Evolutionary conservation across 768 basidiomycete species (phyloP).

Genomic region (Pholiota microspora): DNA sequence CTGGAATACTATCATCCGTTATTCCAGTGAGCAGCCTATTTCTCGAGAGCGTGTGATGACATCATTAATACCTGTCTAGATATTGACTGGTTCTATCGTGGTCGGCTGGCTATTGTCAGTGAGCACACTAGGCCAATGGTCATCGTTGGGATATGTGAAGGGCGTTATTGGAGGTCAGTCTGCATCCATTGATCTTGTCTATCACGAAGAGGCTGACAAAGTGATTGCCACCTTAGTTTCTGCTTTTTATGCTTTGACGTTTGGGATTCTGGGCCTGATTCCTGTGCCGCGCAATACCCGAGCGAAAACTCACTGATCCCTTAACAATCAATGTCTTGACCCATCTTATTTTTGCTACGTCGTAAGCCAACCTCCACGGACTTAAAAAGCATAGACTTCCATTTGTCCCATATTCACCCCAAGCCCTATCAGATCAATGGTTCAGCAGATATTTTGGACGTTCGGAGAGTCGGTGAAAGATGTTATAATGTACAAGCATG

Average conservation of each 20-base stretch:
- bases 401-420: not conserved
- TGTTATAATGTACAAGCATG: conserved; percentile 3
- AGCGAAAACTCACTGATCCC: conserved; percentile 18
- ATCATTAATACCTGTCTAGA: conserved; percentile 24
- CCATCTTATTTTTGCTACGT: not conserved
- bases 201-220: not conserved
- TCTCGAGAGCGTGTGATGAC: not conserved
- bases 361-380: not conserved
- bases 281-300: conserved; percentile 52
- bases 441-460: not conserved
- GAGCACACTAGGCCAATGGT: conserved; percentile 65
- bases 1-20: conserved; percentile 62
- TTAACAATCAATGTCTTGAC: not conserved
- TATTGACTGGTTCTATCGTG: conserved; percentile 67
- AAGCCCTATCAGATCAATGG: not conserved
- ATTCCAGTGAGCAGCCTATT: conserved; percentile 49
- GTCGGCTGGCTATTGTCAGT: conserved; percentile 65
- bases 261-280: conserved; percentile 74
- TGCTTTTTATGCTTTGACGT: conserved; percentile 64
- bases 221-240: conserved; percentile 43
- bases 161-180: conserved; percentile 62
- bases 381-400: not conserved
- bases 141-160: conserved; percentile 59
- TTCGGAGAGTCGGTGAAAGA: not conserved
- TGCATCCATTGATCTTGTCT: not conserved